Base-by-base conservation (phyloP, 1,284 basidiomycete species). In the Ganoderma lingzhi region DNA sequence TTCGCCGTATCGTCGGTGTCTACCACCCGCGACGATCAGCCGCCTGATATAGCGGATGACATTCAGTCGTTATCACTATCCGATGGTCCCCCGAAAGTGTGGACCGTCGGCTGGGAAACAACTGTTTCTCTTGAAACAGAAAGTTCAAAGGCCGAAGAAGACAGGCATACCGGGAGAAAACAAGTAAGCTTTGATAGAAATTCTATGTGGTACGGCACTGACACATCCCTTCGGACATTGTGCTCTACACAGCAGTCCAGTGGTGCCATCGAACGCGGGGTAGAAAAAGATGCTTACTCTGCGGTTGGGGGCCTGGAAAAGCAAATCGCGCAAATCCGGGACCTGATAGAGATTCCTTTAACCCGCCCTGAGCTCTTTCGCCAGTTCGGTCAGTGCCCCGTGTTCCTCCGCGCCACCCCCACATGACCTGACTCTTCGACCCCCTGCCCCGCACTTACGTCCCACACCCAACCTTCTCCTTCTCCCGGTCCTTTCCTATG, bases 291-390 rank as follows among this genome's bases (percentile, higher is more conserved):
- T 70, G 89, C 89, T 32, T 93, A 93, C 77, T 85, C 90, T 19
- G 86, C 89, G 17, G 91, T 99, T 19, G 98, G 98, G 35, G 98
- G 98, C 2, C 86, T 99, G 35, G 88, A 92, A 74, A 88, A 89
- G 73, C 96, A 98, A 77, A 97, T 99, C 71, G 85, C 90, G 65
- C 91, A 96, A 79, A 95, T 99, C 71, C 90, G 94, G 48, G 93
- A 96, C 75, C 88, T 99, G n/a, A 89, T 99, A 51, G 97, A 99
- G 77, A 92, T 99, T 66, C 98, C 98, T 1, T 85, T 99, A 61
- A 93, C 89, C 28, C 90, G 92, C 44, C 98, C 98, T 6, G 94
- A 97, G 66, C 86, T 99, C 17, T 99, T 97, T 82, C 87, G 85
- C 0, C 90, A 94, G 76, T 97, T 99, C 77, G 95, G 96, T 94